phyloP scores from a whole-genome alignment of 495 filamentous ascomycete species.

The Talaromyces nanjingensis region DNA sequence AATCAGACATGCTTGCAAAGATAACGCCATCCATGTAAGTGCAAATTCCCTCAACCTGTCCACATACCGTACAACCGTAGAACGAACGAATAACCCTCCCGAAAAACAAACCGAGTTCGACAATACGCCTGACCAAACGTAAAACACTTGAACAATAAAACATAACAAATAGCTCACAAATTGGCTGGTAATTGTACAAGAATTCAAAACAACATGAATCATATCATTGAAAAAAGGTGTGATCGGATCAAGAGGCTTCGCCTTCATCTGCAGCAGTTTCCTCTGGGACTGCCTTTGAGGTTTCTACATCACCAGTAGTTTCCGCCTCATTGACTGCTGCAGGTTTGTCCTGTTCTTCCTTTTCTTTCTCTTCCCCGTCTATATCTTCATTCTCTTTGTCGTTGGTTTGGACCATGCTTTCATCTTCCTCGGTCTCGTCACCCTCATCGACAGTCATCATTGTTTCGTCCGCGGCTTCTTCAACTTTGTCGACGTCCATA shows the following conservation, averaged over 20 bases:
- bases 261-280: not conserved
- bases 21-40: not conserved
- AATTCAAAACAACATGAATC: not conserved
- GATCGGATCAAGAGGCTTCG: not conserved
- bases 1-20: not conserved
- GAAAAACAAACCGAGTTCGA: not conserved
- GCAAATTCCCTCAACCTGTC: not conserved
- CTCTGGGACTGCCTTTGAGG: not conserved
- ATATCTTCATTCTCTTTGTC: slow-evolving; percentile 16
- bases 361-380: slow-evolving; percentile 12
- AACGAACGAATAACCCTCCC: not conserved
- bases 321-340: not conserved
- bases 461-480: slow-evolving; percentile 51
- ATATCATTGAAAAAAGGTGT: not conserved
- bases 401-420: slow-evolving; percentile 14
- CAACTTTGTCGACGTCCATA: slow-evolving; percentile 18
- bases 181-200: not conserved
- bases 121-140: not conserved
- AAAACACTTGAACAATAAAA: not conserved
- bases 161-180: not conserved
- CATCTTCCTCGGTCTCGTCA: slow-evolving; percentile 19
- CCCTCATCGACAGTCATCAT: slow-evolving; percentile 18
- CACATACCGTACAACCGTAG: not conserved
- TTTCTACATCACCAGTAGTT: not conserved
- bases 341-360: slow-evolving; percentile 9